Evolutionary conservation across 129 eudicot genomes (phyloP).

Genomic region (Pittosporum tobira): DNA sequence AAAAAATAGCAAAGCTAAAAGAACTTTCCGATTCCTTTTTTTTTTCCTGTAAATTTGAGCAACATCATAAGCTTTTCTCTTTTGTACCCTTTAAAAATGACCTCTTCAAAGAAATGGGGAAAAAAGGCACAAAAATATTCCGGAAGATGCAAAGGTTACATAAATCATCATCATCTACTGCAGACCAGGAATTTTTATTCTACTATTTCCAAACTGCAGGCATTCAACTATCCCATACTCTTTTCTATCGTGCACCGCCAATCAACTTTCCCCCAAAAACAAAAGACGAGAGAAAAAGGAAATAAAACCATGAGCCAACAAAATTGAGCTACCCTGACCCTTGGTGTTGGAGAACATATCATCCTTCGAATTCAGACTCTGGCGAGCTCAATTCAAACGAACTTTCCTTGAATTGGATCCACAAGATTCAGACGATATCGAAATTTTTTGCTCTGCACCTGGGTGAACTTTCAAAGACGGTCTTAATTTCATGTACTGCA

Average conservation of each 20-base stretch:
- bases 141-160: conserved; percentile 14
- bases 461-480: conserved; percentile 28
- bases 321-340: conserved; percentile 12
- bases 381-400: conserved; percentile 16
- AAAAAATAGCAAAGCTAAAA: not conserved
- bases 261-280: conserved; percentile 4
- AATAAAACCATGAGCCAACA: conserved; percentile 3
- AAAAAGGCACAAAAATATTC: conserved; percentile 5
- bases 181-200: conserved; percentile 5
- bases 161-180: conserved; percentile 3
- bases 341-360: conserved; percentile 9
- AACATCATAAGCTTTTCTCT: conserved; percentile 3
- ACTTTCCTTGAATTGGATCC: conserved; percentile 15
- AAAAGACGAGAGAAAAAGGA: not conserved
- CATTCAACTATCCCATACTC: not conserved
- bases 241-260: not conserved
- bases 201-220: conserved; percentile 4
- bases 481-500: conserved; percentile 36
- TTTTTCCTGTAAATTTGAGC: not conserved
- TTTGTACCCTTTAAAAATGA: conserved; percentile 9
- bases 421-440: conserved; percentile 17
- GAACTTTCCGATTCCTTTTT: not conserved
- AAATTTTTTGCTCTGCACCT: conserved; percentile 21
- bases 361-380: conserved; percentile 17
- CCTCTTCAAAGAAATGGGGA: conserved; percentile 2